These are phyloP conservation scores for Rhytidiadelphus loreus DNA, from an alignment of 225 moss, liverwort and hornwort genomes.

Conservation along the genomic window DNA sequence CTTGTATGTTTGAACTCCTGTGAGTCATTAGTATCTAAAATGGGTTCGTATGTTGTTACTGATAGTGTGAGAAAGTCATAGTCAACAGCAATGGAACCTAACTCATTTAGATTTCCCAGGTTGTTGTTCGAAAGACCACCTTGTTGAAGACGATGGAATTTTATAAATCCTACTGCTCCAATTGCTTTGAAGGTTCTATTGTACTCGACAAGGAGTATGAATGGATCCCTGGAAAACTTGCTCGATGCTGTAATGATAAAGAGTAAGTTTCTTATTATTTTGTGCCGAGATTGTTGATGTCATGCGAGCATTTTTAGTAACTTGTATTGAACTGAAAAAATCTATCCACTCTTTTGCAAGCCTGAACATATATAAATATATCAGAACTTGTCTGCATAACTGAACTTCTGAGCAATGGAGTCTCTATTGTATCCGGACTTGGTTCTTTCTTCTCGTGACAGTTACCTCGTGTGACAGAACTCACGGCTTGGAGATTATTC, in stretches of 20 bases:
- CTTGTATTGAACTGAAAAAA: background rate
- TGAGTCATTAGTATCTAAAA: background rate
- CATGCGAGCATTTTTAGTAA: background rate
- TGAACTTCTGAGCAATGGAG: background rate
- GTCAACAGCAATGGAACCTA: background rate
- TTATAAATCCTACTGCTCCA: conserved; percentile 56
- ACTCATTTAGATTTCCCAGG: conserved; percentile 20
- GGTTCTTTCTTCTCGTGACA: background rate
- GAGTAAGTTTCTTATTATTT: conserved; percentile 15
- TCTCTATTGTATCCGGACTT: background rate
- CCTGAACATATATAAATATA: background rate
- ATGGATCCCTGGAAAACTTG: conserved; percentile 85
- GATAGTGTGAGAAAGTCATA: background rate
- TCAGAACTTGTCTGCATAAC: background rate
- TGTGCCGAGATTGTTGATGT: background rate
- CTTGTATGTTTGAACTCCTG: background rate
- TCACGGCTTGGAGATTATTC: conserved; percentile 71
- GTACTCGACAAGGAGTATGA: conserved; percentile 67
- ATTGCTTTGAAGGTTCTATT: conserved; percentile 48
- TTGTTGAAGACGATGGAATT: conserved; percentile 65
- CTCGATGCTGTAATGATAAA: conserved; percentile 74
- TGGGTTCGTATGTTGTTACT: background rate
- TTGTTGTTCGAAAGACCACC: conserved; percentile 61
- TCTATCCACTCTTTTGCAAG: background rate
- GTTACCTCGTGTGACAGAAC: conserved; percentile 28